Conservation (phyloP, 345 rosid species). For the Clausena lansium region DNA sequence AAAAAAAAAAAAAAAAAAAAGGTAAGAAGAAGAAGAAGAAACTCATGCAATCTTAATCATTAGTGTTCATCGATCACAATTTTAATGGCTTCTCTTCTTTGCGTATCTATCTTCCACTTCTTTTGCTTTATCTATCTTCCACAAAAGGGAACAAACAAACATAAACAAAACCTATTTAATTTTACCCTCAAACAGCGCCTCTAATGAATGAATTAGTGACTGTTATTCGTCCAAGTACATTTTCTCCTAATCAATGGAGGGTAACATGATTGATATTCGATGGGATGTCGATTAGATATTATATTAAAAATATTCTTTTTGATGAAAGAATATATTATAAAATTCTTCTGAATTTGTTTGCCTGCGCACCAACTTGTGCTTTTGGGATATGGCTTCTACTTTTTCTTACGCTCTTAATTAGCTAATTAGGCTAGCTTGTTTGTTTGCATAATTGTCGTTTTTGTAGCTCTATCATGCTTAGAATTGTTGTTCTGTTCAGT, state of each 20-base stretch:
- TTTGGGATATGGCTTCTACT: not conserved
- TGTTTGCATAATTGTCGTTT: not conserved
- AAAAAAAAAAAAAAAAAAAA: no score
- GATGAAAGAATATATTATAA: no score
- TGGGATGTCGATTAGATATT: not conserved
- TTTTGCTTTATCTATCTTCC: not conserved
- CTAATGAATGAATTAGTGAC: not conserved
- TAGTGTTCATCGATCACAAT: no score
- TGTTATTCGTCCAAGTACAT: conserved; percentile 3
- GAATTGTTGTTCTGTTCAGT: not conserved
- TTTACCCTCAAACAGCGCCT: not conserved
- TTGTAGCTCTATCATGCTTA: not conserved
- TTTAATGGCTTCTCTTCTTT: not conserved
- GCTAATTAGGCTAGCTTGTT: not conserved
- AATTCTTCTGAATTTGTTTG: not conserved
- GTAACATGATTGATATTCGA: not conserved
- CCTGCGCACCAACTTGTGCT: not conserved
- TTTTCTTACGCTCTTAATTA: not conserved
- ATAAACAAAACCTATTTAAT: no score
- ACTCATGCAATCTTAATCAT: no score
- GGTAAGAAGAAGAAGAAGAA: no score
- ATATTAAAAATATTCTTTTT: no score
- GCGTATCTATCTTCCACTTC: not conserved
- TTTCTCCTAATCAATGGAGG: not conserved
- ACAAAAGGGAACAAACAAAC: not conserved